Evolutionary conservation across 164 flowering plant genomes (phyloP).

Genomic region (Euptelea pleiosperma): DNA sequence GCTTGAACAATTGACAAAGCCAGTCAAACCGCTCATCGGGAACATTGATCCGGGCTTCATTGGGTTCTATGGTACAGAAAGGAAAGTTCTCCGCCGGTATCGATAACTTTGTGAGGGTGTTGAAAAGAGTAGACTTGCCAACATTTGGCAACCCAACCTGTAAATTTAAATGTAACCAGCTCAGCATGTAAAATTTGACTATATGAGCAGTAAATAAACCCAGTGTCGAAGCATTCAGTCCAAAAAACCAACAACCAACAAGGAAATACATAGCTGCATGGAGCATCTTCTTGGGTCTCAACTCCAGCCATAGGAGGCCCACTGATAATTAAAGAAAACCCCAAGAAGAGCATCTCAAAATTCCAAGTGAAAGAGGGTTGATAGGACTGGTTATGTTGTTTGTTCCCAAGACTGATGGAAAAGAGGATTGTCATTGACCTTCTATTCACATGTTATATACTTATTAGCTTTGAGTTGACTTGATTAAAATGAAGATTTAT

Average conservation of each 20-base stretch:
- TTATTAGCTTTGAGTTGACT: too few relatives aligned
- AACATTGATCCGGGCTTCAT: constrained; percentile 84
- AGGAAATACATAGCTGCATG: not conserved
- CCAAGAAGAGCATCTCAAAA: not conserved
- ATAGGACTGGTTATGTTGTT: too few relatives aligned
- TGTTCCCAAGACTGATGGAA: too few relatives aligned
- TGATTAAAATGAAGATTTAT: too few relatives aligned
- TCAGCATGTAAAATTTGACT: not conserved
- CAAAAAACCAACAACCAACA: not conserved
- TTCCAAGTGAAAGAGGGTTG: too few relatives aligned
- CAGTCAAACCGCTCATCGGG: constrained; percentile 97
- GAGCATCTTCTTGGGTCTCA: not conserved
- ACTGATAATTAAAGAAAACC: not conserved
- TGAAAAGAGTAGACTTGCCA: constrained; percentile 95
- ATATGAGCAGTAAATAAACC: not conserved
- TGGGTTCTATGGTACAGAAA: constrained; percentile 96
- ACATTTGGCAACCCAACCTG: constrained; percentile 99
- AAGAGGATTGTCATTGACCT: too few relatives aligned
- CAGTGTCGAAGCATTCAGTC: too few relatives aligned
- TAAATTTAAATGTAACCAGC: constrained; percentile 11
- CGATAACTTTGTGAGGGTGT: constrained; percentile 83
- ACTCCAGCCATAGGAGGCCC: not conserved
- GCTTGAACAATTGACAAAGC: constrained; percentile 82
- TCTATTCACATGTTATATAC: too few relatives aligned
- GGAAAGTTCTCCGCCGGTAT: constrained; percentile 98